Evolutionary conservation across 352 stramenopile species (phyloP).

Genomic region (Phytophthora pistaciae): DNA sequence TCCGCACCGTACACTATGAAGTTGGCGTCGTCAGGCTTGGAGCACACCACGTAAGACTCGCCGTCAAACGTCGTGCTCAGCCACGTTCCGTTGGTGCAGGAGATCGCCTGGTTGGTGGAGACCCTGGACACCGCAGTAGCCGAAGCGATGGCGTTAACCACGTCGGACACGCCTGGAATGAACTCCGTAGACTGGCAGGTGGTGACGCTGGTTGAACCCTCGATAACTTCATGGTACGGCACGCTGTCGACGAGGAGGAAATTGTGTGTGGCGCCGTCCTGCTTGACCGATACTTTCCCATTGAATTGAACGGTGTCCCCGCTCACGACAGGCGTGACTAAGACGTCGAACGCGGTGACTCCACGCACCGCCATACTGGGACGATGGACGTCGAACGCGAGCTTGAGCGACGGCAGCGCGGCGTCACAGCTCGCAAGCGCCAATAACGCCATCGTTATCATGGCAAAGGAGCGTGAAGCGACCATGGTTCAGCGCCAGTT

Average conservation of each 20-base stretch:
- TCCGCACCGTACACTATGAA: neutral
- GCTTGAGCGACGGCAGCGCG: constrained; percentile 28
- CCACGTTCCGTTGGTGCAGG: constrained; percentile 1
- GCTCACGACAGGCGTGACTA: constrained; percentile 35
- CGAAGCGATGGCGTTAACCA: neutral
- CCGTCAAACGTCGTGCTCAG: neutral
- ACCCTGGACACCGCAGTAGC: neutral
- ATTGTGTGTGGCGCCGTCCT: neutral
- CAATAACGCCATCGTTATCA: neutral
- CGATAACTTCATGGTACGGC: neutral
- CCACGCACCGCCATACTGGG: constrained; percentile 48
- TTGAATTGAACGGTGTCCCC: constrained; percentile 23
- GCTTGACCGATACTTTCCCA: neutral
- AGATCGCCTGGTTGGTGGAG: neutral
- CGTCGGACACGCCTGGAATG: neutral
- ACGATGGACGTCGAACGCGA: constrained; percentile 49
- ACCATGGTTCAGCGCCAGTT: constrained; percentile 2
- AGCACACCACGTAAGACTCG: neutral
- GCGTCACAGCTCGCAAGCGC: neutral
- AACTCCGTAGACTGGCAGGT: neutral
- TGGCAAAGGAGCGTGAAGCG: constrained; percentile 1
- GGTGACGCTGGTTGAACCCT: neutral
- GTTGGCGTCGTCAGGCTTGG: neutral
- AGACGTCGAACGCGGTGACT: constrained; percentile 40
- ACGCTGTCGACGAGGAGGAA: neutral